Percentiles rank a stretch among this genome's conserved stretches.
Conservation (phyloP, 2,329 filamentous ascomycete genomes). For the Mollisiaceae sp. region DNA sequence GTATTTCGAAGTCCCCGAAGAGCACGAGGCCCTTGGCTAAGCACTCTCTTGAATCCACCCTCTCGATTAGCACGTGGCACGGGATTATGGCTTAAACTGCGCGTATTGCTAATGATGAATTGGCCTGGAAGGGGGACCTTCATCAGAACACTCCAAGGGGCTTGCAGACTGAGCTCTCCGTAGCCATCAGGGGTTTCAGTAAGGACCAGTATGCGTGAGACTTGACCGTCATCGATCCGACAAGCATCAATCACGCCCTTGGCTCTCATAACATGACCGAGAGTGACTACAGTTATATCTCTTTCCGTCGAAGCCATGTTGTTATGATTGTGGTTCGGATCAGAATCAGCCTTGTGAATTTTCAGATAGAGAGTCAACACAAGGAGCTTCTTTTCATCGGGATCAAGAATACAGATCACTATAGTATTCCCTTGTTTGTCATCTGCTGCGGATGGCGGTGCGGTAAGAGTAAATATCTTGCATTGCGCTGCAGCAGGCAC, state of each 20-base stretch:
- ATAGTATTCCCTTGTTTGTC: constrained; percentile 59
- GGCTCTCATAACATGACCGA: constrained; percentile 48
- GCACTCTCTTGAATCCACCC: constrained; percentile 50
- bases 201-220: constrained; percentile 72
- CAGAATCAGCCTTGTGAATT: constrained; percentile 31
- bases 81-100: constrained; percentile 61
- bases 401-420: constrained; percentile 73
- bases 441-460: constrained; percentile 60
- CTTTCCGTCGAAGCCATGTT: constrained; percentile 41
- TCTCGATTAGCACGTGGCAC: constrained; percentile 60
- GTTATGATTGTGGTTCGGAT: constrained; percentile 22
- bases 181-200: constrained; percentile 68
- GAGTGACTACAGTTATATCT: constrained; percentile 38
- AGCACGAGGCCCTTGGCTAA: constrained; percentile 48
- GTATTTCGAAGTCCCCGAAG: constrained; percentile 59
- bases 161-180: constrained; percentile 73
- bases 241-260: constrained; percentile 76
- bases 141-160: constrained; percentile 75
- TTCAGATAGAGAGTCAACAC: constrained; percentile 66
- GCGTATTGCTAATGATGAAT: constrained; percentile 63
- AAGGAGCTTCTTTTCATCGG: constrained; percentile 68
- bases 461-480: constrained; percentile 71
- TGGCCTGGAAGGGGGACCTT: constrained; percentile 65
- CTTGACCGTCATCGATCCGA: constrained; percentile 68
- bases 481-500: constrained; percentile 59